Percentiles rank a stretch among this genome's conserved stretches.
These are phyloP conservation scores for Suillus fuscotomentosus DNA, from an alignment of 768 basidiomycete genomes.

Conservation along the genomic window DNA sequence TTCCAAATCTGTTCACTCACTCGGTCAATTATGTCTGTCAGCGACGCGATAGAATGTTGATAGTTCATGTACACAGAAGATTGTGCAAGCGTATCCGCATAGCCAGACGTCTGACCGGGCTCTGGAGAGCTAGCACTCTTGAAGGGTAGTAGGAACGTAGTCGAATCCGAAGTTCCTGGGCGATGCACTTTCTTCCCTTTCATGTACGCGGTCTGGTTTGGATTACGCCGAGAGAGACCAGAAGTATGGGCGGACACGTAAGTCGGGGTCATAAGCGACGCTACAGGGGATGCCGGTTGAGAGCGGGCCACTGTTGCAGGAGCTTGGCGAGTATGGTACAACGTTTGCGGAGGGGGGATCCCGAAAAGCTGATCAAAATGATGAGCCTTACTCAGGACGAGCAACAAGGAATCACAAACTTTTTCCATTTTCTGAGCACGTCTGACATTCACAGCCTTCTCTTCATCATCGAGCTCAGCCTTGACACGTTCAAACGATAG, in stretches of 20 bases:
- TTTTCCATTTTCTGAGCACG: conserved; percentile 88
- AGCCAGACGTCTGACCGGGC: conserved; percentile 11
- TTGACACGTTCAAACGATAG: conserved; percentile 58
- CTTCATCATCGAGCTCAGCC: conserved; percentile 67
- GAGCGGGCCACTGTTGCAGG: conserved; percentile 34
- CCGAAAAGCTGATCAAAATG: conserved; percentile 65
- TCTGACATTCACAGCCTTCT: conserved; percentile 78
- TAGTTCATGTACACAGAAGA: conserved; percentile 72
- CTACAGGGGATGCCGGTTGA: conserved; percentile 21
- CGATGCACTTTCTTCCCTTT: conserved; percentile 44
- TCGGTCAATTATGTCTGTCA: conserved; percentile 75
- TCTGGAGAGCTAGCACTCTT: conserved; percentile 14
- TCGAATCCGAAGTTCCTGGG: conserved; percentile 68
- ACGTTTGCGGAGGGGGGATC: conserved; percentile 71
- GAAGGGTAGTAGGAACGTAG: conserved; percentile 45
- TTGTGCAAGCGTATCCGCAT: conserved; percentile 21
- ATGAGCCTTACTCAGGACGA: conserved; percentile 1
- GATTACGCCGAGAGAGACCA: conserved; percentile 34
- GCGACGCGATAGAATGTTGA: conserved; percentile 77
- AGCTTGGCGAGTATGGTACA: conserved; percentile 67
- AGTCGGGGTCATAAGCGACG: conserved; percentile 14
- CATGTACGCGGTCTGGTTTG: conserved; percentile 49
- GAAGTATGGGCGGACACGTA: conserved; percentile 20
- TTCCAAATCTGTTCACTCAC: conserved; percentile 42
- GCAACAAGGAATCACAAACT: conserved; percentile 38